Evolutionary conservation across 306 rosid species (phyloP).

Genomic region (Alnus rubra): DNA sequence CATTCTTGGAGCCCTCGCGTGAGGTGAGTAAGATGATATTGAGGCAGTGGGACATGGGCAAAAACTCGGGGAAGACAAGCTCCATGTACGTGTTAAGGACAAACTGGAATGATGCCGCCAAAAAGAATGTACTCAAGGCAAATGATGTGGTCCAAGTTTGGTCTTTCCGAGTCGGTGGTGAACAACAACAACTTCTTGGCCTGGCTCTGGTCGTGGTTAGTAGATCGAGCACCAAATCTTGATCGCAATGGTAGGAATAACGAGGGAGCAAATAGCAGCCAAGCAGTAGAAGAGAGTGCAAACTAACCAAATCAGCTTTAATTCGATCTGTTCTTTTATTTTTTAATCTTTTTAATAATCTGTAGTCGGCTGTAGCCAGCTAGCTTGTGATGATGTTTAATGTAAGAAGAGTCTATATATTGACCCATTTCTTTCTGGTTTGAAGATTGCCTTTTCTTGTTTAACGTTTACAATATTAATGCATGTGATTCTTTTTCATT

Average conservation of each 20-base stretch:
- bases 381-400: too few species aligned
- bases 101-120: neutral
- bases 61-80: neutral
- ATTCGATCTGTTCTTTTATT: too few species aligned
- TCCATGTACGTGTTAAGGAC: slow-evolving; percentile 6
- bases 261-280: neutral
- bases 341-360: too few species aligned
- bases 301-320: too few species aligned
- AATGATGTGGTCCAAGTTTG: neutral
- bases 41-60: slow-evolving; percentile 8
- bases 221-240: neutral
- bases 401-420: too few species aligned
- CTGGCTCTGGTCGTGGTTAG: neutral
- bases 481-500: too few species aligned
- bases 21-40: neutral
- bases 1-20: neutral
- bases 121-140: neutral
- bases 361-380: too few species aligned
- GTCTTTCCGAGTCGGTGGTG: neutral
- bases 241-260: neutral
- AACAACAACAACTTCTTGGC: neutral
- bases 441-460: too few species aligned
- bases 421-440: too few species aligned
- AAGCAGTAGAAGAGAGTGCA: too few species aligned
- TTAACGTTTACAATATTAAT: too few species aligned